Conservation (phyloP, 1,284 basidiomycete species). For the Bjerkandera adusta region DNA sequence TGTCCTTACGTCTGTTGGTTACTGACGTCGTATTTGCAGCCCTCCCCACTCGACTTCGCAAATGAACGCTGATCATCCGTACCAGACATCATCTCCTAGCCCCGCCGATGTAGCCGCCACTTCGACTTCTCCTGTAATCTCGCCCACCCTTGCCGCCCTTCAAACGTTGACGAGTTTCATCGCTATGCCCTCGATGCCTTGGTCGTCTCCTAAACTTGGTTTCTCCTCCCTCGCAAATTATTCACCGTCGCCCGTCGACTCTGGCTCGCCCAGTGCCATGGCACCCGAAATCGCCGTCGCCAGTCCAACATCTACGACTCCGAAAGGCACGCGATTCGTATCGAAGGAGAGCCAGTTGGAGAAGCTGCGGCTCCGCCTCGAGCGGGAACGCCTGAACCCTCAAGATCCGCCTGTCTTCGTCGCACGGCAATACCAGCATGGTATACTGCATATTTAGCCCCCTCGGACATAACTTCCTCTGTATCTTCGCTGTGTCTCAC, state of each 20-base stretch:
- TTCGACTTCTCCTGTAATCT: constrained; percentile 42
- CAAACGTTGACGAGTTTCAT: constrained; percentile 57
- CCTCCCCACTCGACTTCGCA: constrained; percentile 19
- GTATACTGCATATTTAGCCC: constrained; percentile 9
- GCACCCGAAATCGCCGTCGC: constrained; percentile 26
- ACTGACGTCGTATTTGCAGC: constrained; percentile 10
- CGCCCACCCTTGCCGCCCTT: constrained; percentile 50
- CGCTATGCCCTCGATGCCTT: constrained; percentile 50
- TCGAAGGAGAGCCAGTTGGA: constrained; percentile 62
- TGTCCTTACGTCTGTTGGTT: constrained; percentile 17
- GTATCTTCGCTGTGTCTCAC: constrained; percentile 8
- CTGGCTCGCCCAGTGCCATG: constrained; percentile 21
- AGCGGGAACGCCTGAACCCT: constrained; percentile 33
- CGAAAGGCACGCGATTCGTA: constrained; percentile 40
- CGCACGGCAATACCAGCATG: constrained; percentile 3
- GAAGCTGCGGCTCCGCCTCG: constrained; percentile 52
- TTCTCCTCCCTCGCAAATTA: constrained; percentile 18
- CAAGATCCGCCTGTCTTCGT: constrained; percentile 8
- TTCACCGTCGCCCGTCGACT: constrained; percentile 6
- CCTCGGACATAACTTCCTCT: constrained; percentile 3
- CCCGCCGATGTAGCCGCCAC: constrained; percentile 22
- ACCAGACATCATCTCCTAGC: constrained; percentile 10
- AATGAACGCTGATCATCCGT: constrained; percentile 15
- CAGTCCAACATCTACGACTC: constrained; percentile 23
- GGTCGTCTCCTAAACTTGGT: constrained; percentile 25